A percentile compares a stretch with the other conserved stretches of the same genome.
Conservation (phyloP, 2,329 filamentous ascomycete genomes). For the Dactylonectria macrodidyma region DNA sequence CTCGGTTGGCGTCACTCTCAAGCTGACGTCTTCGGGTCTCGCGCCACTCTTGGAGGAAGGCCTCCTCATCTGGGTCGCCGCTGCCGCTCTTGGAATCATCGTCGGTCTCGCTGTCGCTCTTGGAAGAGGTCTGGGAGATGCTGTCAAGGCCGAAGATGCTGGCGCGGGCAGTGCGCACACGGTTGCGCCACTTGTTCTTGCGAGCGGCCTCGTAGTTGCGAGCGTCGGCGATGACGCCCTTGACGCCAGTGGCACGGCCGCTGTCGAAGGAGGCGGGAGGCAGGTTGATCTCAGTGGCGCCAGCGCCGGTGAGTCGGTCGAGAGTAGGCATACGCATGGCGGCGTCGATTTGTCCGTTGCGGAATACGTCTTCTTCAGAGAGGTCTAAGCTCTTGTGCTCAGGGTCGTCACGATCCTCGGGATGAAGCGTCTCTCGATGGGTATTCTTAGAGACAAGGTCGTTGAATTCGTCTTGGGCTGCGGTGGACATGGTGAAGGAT, state of each 20-base stretch:
- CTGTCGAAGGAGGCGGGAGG: slow-evolving; percentile 75
- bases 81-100: slow-evolving; percentile 61
- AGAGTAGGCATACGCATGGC: slow-evolving; percentile 75
- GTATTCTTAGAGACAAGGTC: slow-evolving; percentile 72
- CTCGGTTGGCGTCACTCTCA: slow-evolving; percentile 69
- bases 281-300: slow-evolving; percentile 68
- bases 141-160: slow-evolving; percentile 67
- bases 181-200: slow-evolving; percentile 68
- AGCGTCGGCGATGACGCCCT: slow-evolving; percentile 89
- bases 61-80: slow-evolving; percentile 79
- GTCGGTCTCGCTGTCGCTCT: slow-evolving; percentile 64
- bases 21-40: slow-evolving; percentile 85
- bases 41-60: slow-evolving; percentile 89
- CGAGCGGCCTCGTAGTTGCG: slow-evolving; percentile 81
- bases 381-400: slow-evolving; percentile 64
- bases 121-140: slow-evolving; percentile 35
- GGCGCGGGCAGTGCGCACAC: slow-evolving; percentile 66
- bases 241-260: slow-evolving; percentile 83
- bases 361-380: slow-evolving; percentile 70
- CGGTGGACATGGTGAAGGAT: slow-evolving; percentile 66
- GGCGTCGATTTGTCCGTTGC: slow-evolving; percentile 70
- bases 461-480: slow-evolving; percentile 78
- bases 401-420: slow-evolving; percentile 70
- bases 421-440: slow-evolving; percentile 63
- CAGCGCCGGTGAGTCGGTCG: slow-evolving; percentile 56